These are phyloP conservation scores for Aspergillus aculeatus DNA, from an alignment of 2,329 filamentous ascomycete genomes.

Conservation along the genomic window DNA sequence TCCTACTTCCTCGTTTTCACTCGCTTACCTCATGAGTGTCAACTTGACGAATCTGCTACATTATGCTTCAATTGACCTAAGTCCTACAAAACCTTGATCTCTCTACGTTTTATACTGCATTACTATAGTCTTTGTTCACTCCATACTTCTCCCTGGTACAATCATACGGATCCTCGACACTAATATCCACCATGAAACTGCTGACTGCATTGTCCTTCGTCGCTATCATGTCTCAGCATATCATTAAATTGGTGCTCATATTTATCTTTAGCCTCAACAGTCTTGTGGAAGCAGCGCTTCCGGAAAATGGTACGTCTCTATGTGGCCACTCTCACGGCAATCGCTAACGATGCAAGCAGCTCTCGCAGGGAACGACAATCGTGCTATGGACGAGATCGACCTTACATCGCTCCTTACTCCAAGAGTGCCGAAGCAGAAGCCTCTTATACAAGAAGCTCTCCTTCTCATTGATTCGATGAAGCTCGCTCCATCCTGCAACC, in stretches of 20 bases:
- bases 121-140: neutral
- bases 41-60: neutral
- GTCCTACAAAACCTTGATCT: neutral
- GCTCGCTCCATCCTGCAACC: slow-evolving; percentile 52
- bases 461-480: slow-evolving; percentile 47
- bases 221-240: neutral
- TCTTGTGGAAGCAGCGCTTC: neutral
- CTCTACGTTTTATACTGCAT: neutral
- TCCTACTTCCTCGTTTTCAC: neutral
- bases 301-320: slow-evolving; percentile 4
- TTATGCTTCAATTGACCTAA: neutral
- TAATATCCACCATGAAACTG: neutral
- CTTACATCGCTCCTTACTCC: slow-evolving; percentile 28
- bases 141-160: neutral
- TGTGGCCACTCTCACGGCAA: neutral
- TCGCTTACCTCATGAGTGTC: neutral
- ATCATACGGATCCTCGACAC: neutral
- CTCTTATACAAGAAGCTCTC: slow-evolving; percentile 44
- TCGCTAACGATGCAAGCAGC: slow-evolving; percentile 3
- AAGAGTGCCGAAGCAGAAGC: slow-evolving; percentile 27
- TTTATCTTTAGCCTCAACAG: neutral
- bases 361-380: slow-evolving; percentile 8
- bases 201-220: neutral
- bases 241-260: neutral
- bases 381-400: slow-evolving; percentile 22